These are phyloP conservation scores for Powellomyces hirtus DNA, from an alignment of 192 early-diverging fungal species.

Conservation along the genomic window DNA sequence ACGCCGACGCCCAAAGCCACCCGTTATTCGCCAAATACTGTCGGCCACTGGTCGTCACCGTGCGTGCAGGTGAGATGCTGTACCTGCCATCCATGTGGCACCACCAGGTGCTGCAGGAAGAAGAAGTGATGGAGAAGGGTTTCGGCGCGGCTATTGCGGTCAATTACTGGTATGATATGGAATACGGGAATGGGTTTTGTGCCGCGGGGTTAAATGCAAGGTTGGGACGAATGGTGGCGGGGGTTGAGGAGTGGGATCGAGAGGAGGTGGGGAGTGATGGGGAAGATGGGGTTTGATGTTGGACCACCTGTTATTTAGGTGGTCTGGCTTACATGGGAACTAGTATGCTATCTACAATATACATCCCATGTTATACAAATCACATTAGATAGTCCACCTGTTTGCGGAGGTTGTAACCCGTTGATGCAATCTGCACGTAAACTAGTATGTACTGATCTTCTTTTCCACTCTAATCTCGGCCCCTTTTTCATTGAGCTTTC, in stretches of 20 bases:
- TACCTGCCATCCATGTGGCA: constrained; percentile 51
- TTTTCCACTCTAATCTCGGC: too few relatives aligned
- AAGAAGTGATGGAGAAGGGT: constrained; percentile 17
- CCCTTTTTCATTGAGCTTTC: too few relatives aligned
- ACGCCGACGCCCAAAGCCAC: background rate
- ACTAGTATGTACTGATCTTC: too few relatives aligned
- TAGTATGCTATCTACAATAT: too few relatives aligned
- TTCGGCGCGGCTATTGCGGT: constrained; percentile 39
- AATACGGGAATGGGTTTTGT: constrained; percentile 15
- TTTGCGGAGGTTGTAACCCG: too few relatives aligned
- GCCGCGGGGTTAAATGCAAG: background rate
- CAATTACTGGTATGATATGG: constrained; percentile 57
- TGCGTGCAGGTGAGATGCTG: constrained; percentile 39
- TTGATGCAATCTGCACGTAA: too few relatives aligned
- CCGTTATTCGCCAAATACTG: constrained; percentile 3
- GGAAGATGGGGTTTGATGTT: too few relatives aligned
- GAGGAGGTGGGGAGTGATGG: background rate
- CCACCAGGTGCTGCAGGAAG: constrained; percentile 43
- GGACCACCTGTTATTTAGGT: too few relatives aligned
- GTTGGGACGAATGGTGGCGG: constrained; percentile 2
- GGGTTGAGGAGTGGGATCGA: constrained; percentile 19
- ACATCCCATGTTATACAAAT: too few relatives aligned
- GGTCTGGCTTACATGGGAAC: too few relatives aligned
- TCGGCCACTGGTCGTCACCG: constrained; percentile 18
- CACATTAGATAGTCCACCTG: too few relatives aligned